Evolutionary conservation across 371 early-diverging fungal genomes (phyloP).

Genomic region (Choanephora cucurbitarum): DNA sequence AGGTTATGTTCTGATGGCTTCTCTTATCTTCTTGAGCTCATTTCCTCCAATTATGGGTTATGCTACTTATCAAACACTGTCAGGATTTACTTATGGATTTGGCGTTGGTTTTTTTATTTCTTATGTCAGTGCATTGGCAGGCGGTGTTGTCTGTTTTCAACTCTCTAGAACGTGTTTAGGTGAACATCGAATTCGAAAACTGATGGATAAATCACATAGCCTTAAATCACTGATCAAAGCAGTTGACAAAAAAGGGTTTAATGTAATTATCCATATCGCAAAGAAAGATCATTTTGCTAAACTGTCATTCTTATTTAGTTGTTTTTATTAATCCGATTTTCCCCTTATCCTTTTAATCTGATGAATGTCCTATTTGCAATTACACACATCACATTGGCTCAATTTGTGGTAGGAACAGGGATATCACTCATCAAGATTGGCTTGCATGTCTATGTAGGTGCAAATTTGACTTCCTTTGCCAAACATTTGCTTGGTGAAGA

Average conservation of each 20-base stretch:
- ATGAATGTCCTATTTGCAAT: slow-evolving; percentile 70
- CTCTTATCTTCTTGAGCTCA: slow-evolving; percentile 55
- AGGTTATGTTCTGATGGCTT: slow-evolving; percentile 44
- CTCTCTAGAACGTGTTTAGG: slow-evolving; percentile 56
- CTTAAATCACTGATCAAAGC: slow-evolving; percentile 61
- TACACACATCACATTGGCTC: slow-evolving; percentile 58
- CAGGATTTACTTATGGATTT: slow-evolving; percentile 72
- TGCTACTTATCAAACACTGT: slow-evolving; percentile 61
- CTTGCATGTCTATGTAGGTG: slow-evolving; percentile 76
- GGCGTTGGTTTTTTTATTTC: slow-evolving; percentile 59
- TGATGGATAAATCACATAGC: slow-evolving; percentile 56
- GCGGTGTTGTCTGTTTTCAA: slow-evolving; percentile 63
- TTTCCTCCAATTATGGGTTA: slow-evolving; percentile 75
- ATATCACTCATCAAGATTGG: slow-evolving; percentile 65
- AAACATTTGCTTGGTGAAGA: slow-evolving; percentile 51
- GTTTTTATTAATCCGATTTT: slow-evolving; percentile 67
- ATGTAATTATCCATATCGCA: slow-evolving; percentile 41
- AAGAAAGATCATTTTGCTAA: slow-evolving; percentile 1
- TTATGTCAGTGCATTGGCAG: slow-evolving; percentile 59
- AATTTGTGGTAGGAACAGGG: slow-evolving; percentile 64
- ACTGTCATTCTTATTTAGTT: slow-evolving; percentile 48
- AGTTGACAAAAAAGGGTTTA: slow-evolving; percentile 70
- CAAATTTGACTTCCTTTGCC: slow-evolving; percentile 62
- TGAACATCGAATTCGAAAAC: slow-evolving; percentile 45
- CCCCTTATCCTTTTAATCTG: slow-evolving; percentile 80